phyloP scores from a whole-genome alignment of 1,284 basidiomycete species.

The Trametes versicolor region DNA sequence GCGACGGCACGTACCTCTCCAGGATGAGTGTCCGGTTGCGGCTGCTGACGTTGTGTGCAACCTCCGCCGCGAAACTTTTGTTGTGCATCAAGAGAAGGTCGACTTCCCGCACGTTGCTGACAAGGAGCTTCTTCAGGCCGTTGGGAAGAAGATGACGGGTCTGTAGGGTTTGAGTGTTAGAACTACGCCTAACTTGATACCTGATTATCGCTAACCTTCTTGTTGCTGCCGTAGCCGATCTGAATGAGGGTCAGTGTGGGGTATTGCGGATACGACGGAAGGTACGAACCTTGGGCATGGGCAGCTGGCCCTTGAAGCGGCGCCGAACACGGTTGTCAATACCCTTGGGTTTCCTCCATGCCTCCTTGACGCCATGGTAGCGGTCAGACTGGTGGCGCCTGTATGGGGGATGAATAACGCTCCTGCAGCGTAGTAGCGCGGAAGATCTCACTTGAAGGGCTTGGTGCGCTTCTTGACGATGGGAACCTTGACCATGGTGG shows the following conservation, averaged over 20 bases:
- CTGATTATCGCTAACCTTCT: conserved; percentile 56
- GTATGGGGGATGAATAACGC: conserved; percentile 25
- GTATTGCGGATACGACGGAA: background rate
- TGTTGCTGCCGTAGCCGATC: conserved; percentile 91
- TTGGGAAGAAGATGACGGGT: conserved; percentile 95
- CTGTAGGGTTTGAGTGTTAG: conserved; percentile 44
- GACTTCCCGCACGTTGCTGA: conserved; percentile 91
- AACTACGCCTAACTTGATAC: background rate
- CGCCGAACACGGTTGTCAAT: conserved; percentile 96
- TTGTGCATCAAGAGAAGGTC: conserved; percentile 98
- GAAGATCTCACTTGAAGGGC: conserved; percentile 83
- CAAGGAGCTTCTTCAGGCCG: conserved; percentile 94
- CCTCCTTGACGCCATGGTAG: conserved; percentile 94
- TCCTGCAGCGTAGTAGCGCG: no score
- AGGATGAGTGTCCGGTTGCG: conserved; percentile 96
- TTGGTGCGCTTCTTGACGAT: conserved; percentile 98
- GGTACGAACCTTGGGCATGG: conserved; percentile 91
- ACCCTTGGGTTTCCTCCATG: conserved; percentile 99
- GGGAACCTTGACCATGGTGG: conserved; percentile 87
- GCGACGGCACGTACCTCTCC: conserved; percentile 69
- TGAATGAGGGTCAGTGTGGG: conserved; percentile 27
- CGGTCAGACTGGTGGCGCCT: conserved; percentile 98
- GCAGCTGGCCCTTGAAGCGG: conserved; percentile 94
- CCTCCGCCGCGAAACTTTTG: conserved; percentile 95
- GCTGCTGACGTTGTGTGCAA: conserved; percentile 97